Base-by-base conservation (phyloP, 805 yeast genomes). In the Spathaspora girioi region DNA sequence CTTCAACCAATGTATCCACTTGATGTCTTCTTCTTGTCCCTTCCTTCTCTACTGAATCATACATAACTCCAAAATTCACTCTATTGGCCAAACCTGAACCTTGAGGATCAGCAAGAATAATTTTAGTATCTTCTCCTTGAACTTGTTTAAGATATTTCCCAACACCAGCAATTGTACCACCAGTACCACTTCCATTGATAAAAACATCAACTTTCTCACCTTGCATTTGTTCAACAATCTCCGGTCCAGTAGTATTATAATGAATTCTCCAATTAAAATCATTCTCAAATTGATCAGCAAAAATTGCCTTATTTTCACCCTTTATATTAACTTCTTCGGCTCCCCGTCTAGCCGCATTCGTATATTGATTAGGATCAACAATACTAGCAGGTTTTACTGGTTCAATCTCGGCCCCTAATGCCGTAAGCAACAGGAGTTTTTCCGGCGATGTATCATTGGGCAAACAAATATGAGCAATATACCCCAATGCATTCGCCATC, bases 201-300 rank as follows among this genome's bases (percentile, higher is more conserved):
- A 93, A 91, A 46, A 77, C 84, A 64, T 90, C 96, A 8, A 93
- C 60, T 1, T 71, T 56, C 12, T 84, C 83, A 9, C 78, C 71
- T 6, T 43, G 38, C 73, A 86, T 76, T 64, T 94, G 98, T 18
- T 67, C 55, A 75, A 79, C 87, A n/a, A 93, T 89, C 62, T 93
- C 99, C 1, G 98, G 97, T 0, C 96, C 98, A 0, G 99, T 93
- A 1, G 91, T 79, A 14, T 66, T 66, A 67, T 82, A 91, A 66
- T 93, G 99, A 2, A 84, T 78, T 54, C 78, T 73, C 97, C 98
- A 93, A 64, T 93, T 93, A 54, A 82, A 83, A 55, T 87, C 96
- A 64, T 89, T 94, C 63, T 94, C 99, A 68, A 94, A 93, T 65
- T 93, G 99, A 67, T 93, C 92, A 1, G 97, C 97, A 71, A 93